These are phyloP conservation scores for Fusarium sp. DNA, from an alignment of 2,329 filamentous ascomycete genomes.

Conservation along the genomic window DNA sequence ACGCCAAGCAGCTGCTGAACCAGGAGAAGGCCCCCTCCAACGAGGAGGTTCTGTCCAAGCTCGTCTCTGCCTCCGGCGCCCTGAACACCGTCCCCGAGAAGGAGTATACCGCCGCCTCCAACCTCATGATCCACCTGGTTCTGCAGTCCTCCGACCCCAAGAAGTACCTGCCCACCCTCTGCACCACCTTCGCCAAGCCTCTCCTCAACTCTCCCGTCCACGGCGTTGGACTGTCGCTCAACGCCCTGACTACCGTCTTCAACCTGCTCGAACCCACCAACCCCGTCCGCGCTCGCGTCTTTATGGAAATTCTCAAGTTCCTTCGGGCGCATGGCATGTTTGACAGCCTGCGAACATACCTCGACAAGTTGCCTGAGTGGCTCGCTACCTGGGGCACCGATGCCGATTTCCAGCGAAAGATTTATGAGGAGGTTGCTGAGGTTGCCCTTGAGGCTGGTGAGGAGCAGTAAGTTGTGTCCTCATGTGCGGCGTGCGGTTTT, in stretches of 20 bases:
- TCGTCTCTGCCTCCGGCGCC: conserved; percentile 83
- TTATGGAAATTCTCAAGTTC: conserved; percentile 89
- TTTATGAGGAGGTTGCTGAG: conserved; percentile 87
- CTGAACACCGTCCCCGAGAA: conserved; percentile 93
- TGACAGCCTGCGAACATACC: conserved; percentile 85
- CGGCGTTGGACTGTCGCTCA: conserved; percentile 87
- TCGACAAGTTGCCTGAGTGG: conserved; percentile 88
- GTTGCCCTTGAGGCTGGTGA: conserved; percentile 85
- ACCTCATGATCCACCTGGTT: conserved; percentile 94
- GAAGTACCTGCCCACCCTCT: conserved; percentile 89
- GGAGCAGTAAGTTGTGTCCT: conserved; percentile 71
- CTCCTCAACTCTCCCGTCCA: conserved; percentile 88
- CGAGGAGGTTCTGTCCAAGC: conserved; percentile 90
- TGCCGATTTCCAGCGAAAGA: conserved; percentile 84
- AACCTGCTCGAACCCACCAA: conserved; percentile 87
- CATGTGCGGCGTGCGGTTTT: conserved; percentile 6
- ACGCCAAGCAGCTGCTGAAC: conserved; percentile 82
- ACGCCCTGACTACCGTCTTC: conserved; percentile 94
- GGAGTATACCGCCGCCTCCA: conserved; percentile 96
- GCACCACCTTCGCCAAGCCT: conserved; percentile 89
- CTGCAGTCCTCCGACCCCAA: conserved; percentile 87
- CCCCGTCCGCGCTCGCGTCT: conserved; percentile 89
- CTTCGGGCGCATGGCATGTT: conserved; percentile 83
- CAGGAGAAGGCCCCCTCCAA: conserved; percentile 76
- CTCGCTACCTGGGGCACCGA: conserved; percentile 86